Conservation (phyloP, 192 early-diverging fungal species). For the Linnemannia zychae region DNA sequence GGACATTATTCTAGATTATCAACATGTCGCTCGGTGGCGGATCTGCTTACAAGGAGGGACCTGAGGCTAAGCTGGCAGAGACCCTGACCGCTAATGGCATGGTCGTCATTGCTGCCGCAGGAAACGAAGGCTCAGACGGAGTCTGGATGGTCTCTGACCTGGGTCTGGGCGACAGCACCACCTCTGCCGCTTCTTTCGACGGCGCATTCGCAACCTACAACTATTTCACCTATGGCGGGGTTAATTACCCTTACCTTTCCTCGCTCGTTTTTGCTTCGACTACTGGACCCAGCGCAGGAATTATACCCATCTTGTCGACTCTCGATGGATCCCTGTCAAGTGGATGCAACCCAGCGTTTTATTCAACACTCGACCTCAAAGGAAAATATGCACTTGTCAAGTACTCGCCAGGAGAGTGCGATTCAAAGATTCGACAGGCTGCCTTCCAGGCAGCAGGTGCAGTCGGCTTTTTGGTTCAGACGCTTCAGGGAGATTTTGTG, state of each 20-base stretch:
- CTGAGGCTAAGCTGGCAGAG: conserved; percentile 61
- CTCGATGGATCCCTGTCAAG: conserved; percentile 40
- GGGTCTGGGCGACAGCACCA: conserved; percentile 18
- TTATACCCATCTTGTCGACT: conserved; percentile 33
- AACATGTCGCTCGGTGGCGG: conserved; percentile 74
- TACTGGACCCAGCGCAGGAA: conserved; percentile 46
- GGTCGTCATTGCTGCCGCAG: conserved; percentile 75
- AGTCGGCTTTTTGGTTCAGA: conserved; percentile 43
- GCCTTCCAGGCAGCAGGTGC: conserved; percentile 33
- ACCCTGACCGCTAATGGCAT: conserved; percentile 62
- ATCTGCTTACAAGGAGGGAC: conserved; percentile 66
- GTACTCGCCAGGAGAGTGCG: conserved; percentile 36
- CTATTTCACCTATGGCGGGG: conserved; percentile 33
- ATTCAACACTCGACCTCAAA: conserved; percentile 12
- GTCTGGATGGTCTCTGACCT: conserved; percentile 47
- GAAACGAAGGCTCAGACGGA: conserved; percentile 79
- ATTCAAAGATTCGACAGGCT: conserved; percentile 58
- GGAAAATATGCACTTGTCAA: conserved; percentile 69
- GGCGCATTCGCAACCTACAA: conserved; percentile 21
- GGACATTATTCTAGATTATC: conserved; percentile 62
- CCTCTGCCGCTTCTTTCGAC: conserved; percentile 20
- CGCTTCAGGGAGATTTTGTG: conserved; percentile 45
- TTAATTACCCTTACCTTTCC: conserved; percentile 25
- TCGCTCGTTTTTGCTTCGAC: conserved; percentile 40
- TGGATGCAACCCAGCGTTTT: conserved; percentile 28